phyloP scores from a whole-genome alignment of 1,284 basidiomycete species.

The Marasmius sp. region DNA sequence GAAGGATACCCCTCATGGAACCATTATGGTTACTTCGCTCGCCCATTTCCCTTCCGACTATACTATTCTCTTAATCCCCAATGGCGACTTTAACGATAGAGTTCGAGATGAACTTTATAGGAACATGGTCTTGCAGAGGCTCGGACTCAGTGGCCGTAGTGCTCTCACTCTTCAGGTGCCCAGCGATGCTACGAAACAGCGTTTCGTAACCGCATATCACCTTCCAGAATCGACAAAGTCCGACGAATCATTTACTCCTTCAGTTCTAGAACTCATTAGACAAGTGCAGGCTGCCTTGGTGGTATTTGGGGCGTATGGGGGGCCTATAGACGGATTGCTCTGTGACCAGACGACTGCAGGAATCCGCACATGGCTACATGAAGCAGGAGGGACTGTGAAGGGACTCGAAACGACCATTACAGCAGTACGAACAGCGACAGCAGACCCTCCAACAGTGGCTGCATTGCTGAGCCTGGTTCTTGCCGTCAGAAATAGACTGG shows the following conservation, averaged over 20 bases:
- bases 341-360: constrained; percentile 75
- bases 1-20: constrained; percentile 65
- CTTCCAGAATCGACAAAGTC: constrained; percentile 41
- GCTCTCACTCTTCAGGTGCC: constrained; percentile 76
- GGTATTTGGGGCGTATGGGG: constrained; percentile 61
- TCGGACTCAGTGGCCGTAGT: constrained; percentile 75
- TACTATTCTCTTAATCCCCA: constrained; percentile 74
- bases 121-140: constrained; percentile 75
- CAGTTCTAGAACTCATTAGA: constrained; percentile 73
- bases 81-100: constrained; percentile 58
- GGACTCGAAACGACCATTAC: constrained; percentile 53
- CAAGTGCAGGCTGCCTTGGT: constrained; percentile 67
- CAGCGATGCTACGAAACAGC: constrained; percentile 74
- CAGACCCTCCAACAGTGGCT: constrained; percentile 69
- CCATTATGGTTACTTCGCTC: constrained; percentile 77
- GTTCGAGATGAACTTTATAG: constrained; percentile 66
- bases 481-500: constrained; percentile 65
- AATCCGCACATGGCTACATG: constrained; percentile 62
- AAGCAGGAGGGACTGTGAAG: constrained; percentile 60
- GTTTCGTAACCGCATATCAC: constrained; percentile 69
- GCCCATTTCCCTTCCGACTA: constrained; percentile 83
- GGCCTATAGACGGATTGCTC: constrained; percentile 57
- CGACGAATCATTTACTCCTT: constrained; percentile 46
- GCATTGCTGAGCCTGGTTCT: constrained; percentile 69
- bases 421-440: constrained; percentile 55